Conservation (phyloP, 352 stramenopile genomes). For the Phytophthora kernoviae region DNA sequence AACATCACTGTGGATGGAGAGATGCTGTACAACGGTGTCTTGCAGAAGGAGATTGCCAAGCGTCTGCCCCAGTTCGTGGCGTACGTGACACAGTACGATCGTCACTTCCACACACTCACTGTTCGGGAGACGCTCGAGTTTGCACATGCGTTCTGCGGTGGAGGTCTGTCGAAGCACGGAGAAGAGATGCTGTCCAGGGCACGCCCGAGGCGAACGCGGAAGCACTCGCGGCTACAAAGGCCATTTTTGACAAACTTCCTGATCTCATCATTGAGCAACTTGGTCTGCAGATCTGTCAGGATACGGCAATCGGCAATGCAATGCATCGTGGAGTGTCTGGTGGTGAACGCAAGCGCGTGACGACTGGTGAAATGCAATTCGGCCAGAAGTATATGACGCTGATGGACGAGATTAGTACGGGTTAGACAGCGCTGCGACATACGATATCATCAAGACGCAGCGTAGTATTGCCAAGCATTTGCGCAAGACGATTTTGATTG, state of each 20-base stretch:
- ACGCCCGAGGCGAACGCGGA: slow-evolving; percentile 36
- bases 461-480: slow-evolving; percentile 37
- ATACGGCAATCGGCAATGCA: slow-evolving; percentile 58
- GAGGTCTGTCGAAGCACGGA: slow-evolving; percentile 33
- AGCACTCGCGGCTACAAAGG: slow-evolving; percentile 21
- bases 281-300: slow-evolving; percentile 44
- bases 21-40: slow-evolving; percentile 41
- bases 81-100: slow-evolving; percentile 40
- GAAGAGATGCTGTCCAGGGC: slow-evolving; percentile 42
- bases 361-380: slow-evolving; percentile 83
- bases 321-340: slow-evolving; percentile 68
- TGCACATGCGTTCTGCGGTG: slow-evolving; percentile 31
- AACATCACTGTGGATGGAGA: slow-evolving; percentile 39
- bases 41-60: slow-evolving; percentile 26
- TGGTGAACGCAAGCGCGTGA: slow-evolving; percentile 72
- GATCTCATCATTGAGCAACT: slow-evolving; percentile 58
- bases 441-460: slow-evolving; percentile 48
- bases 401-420: slow-evolving; percentile 91
- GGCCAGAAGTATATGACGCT: slow-evolving; percentile 66
- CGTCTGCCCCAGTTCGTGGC: slow-evolving; percentile 35
- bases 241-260: slow-evolving; percentile 31
- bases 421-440: slow-evolving; percentile 89
- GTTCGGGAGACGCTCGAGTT: slow-evolving; percentile 44
- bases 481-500: slow-evolving; percentile 47
- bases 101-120: slow-evolving; percentile 35